Percentiles rank a stretch among this genome's conserved stretches.
phyloP scores from a whole-genome alignment of 1,284 basidiomycete species.

The Amylostereum areolatum region DNA sequence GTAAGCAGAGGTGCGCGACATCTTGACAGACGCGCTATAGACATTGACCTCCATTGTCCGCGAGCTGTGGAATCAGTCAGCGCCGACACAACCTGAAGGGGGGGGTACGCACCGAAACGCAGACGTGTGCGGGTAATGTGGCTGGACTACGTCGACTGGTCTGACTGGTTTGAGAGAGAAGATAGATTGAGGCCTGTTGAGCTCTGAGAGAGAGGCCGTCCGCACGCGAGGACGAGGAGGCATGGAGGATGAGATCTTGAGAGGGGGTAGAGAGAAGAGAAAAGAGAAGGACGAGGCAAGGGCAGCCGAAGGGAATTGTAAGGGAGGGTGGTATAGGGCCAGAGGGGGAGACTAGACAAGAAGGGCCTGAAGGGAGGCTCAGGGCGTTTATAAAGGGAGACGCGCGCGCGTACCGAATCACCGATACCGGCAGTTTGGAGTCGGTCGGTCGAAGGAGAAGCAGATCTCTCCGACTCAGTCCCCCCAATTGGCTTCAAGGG shows the following conservation, averaged over 20 bases:
- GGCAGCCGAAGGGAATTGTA: no score
- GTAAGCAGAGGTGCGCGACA: slow-evolving; percentile 31
- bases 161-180: neutral
- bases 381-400: no score
- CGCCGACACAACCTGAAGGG: neutral
- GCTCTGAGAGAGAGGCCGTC: neutral
- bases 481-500: no score
- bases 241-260: neutral
- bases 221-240: neutral
- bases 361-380: no score
- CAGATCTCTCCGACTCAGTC: no score
- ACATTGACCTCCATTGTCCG: slow-evolving; percentile 52
- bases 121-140: neutral
- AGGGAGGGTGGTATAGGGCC: no score
- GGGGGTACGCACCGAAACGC: neutral
- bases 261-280: no score
- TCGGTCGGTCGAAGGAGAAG: no score
- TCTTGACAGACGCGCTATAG: slow-evolving; percentile 51
- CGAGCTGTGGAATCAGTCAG: slow-evolving; percentile 31
- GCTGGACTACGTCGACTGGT: neutral
- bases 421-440: no score
- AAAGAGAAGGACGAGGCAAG: no score
- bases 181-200: neutral
- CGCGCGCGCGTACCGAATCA: no score
- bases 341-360: no score